Evolutionary conservation across 345 rosid species (phyloP).

Genomic region (Kandelia obovata): DNA sequence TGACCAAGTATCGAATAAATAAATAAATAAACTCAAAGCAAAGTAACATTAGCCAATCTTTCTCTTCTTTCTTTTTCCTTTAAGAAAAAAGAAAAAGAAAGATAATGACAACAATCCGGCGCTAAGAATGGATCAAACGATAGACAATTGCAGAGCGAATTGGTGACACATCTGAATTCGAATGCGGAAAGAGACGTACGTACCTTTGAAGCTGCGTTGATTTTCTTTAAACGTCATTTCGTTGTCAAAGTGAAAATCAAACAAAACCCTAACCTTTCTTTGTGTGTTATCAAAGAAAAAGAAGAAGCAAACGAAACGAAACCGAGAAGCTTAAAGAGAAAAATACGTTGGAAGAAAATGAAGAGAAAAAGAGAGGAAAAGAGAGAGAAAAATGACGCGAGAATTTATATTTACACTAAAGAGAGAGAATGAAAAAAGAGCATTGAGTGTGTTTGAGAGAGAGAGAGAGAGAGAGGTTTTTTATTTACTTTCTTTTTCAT

Average conservation of each 20-base stretch:
- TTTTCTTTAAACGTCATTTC: not conserved
- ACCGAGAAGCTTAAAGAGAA: not conserved
- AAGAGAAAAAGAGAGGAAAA: not conserved
- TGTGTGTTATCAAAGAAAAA: not conserved
- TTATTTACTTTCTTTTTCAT: not conserved
- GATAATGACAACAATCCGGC: too few relatives aligned
- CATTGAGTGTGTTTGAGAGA: not conserved
- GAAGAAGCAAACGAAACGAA: constrained; percentile 10
- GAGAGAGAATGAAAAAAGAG: constrained; percentile 3
- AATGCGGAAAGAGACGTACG: constrained; percentile 1
- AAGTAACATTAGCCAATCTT: too few relatives aligned
- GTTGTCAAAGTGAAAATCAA: constrained; percentile 4
- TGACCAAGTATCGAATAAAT: constrained; percentile 3
- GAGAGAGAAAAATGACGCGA: not conserved
- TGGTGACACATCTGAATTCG: too few relatives aligned
- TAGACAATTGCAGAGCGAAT: too few relatives aligned
- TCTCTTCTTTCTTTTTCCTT: too few relatives aligned
- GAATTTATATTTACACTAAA: constrained; percentile 16
- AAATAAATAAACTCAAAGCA: not conserved
- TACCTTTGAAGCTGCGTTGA: not conserved
- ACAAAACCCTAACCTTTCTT: constrained; percentile 5
- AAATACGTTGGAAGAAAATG: not conserved
- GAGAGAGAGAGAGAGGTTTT: constrained; percentile 1
- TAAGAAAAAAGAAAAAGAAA: too few relatives aligned
- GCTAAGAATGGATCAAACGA: too few relatives aligned